These are phyloP conservation scores for Metschnikowia lunata DNA, from an alignment of 805 yeast genomes.

Conservation along the genomic window DNA sequence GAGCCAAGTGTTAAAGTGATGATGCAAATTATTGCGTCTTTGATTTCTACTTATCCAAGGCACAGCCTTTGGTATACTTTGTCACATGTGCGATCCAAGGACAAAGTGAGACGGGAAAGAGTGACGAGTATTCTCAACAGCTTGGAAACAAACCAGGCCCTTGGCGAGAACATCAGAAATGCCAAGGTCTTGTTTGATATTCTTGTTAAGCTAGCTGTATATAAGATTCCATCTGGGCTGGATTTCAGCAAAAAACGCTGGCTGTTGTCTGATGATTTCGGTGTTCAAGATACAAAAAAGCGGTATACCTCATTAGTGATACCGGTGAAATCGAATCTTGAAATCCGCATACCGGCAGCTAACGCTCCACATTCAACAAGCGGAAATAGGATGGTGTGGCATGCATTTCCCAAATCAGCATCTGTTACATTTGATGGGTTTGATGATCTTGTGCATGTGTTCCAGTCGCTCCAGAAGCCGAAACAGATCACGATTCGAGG, in stretches of 20 bases:
- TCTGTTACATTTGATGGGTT: constrained; percentile 54
- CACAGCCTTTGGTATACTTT: constrained; percentile 84
- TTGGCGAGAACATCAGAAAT: constrained; percentile 17
- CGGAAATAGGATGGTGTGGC: constrained; percentile 1
- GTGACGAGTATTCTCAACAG: constrained; percentile 22
- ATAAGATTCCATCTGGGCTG: constrained; percentile 30
- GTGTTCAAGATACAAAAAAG: constrained; percentile 27
- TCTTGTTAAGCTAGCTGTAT: constrained; percentile 41
- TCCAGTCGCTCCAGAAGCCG: constrained; percentile 84
- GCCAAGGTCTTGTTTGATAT: constrained; percentile 39
- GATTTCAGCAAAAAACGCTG: constrained; percentile 24
- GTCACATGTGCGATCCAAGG: constrained; percentile 61
- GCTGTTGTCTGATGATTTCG: constrained; percentile 40
- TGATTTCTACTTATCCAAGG: constrained; percentile 66
- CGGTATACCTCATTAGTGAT: constrained; percentile 52
- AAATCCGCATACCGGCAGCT: constrained; percentile 53
- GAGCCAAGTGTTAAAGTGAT: constrained; percentile 52
- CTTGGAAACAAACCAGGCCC: constrained; percentile 11
- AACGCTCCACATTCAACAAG: constrained; percentile 20
- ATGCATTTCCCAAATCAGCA: constrained; percentile 43
- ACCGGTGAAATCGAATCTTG: constrained; percentile 69
- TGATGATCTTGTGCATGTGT: constrained; percentile 63
- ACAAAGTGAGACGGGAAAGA: constrained; percentile 25
- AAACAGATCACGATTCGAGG: constrained; percentile 72
- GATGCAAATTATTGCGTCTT: constrained; percentile 49